These are phyloP conservation scores for Erythrophleum ivorense DNA, from an alignment of 331 rosid genomes.

Conservation along the genomic window DNA sequence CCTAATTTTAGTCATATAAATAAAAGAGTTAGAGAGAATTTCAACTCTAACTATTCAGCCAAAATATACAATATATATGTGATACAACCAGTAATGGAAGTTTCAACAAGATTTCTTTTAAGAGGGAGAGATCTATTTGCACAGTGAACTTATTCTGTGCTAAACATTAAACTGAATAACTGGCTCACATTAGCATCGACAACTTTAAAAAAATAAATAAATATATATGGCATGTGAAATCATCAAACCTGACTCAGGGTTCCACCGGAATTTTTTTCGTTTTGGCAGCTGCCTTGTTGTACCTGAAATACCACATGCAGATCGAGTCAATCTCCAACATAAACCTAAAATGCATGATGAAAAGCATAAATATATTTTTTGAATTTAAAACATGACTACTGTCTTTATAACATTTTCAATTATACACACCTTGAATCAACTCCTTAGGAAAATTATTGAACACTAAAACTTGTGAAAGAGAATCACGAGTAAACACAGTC, in stretches of 20 bases:
- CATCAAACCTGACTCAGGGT: slow-evolving; percentile 71
- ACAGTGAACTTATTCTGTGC: neutral
- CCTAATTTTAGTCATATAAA: no score
- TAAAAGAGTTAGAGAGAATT: no score
- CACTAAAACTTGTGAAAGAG: slow-evolving; percentile 65
- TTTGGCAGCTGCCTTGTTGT: slow-evolving; percentile 44
- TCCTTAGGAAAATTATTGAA: slow-evolving; percentile 67
- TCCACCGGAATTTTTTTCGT: slow-evolving; percentile 71
- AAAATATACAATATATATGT: neutral
- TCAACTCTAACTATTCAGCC: no score
- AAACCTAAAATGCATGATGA: slow-evolving; percentile 28
- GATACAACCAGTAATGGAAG: slow-evolving; percentile 4
- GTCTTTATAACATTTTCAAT: slow-evolving; percentile 34
- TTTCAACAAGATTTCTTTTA: slow-evolving; percentile 16
- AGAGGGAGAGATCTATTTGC: neutral
- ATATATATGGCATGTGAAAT: slow-evolving; percentile 33
- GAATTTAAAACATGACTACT: slow-evolving; percentile 19
- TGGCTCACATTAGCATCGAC: neutral
- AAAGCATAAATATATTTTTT: slow-evolving; percentile 20
- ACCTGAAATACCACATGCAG: slow-evolving; percentile 56
- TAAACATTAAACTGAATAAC: slow-evolving; percentile 17
- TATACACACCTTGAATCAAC: slow-evolving; percentile 67
- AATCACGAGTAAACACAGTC: slow-evolving; percentile 55
- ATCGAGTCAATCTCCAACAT: slow-evolving; percentile 1
- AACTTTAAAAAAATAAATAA: slow-evolving; percentile 10